These are phyloP conservation scores for Prototheca cutis DNA, from an alignment of 163 green algal genomes.

Conservation along the genomic window DNA sequence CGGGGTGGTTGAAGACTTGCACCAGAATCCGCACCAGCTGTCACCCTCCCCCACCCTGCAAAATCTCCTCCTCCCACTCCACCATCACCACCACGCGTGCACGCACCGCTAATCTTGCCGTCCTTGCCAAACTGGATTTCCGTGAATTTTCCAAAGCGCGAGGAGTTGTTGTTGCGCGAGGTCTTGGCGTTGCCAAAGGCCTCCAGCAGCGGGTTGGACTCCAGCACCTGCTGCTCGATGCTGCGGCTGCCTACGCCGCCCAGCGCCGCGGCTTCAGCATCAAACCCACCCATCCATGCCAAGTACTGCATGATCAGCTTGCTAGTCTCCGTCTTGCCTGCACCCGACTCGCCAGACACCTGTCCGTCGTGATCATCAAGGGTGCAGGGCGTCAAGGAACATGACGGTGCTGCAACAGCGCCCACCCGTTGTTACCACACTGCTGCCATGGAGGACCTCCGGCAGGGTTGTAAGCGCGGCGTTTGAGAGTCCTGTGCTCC, in stretches of 20 bases:
- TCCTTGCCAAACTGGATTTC: slow-evolving; percentile 95
- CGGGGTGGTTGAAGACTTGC: neutral
- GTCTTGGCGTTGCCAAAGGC: slow-evolving; percentile 99
- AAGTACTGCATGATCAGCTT: slow-evolving; percentile 99
- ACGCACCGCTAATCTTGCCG: slow-evolving; percentile 69
- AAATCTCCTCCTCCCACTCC: no score
- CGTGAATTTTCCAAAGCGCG: slow-evolving; percentile 97
- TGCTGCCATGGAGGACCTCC: no score
- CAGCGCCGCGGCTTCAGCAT: neutral
- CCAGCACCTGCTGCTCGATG: slow-evolving; percentile 75
- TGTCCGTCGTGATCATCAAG: slow-evolving; percentile 14
- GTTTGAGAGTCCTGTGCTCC: no score
- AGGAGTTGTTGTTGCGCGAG: slow-evolving; percentile 95
- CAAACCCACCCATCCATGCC: slow-evolving; percentile 80
- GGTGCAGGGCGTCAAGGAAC: no score
- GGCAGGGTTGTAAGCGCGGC: no score
- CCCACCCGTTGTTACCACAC: no score
- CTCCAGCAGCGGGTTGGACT: slow-evolving; percentile 97
- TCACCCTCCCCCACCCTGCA: no score
- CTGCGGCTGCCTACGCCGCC: neutral
- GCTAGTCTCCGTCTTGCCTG: slow-evolving; percentile 97
- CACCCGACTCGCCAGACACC: slow-evolving; percentile 90
- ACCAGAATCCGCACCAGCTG: neutral
- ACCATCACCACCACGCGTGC: neutral
- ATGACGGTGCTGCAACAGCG: no score